Conservation (phyloP, 805 yeast species). For the Blastobotrys mokoenaii region DNA sequence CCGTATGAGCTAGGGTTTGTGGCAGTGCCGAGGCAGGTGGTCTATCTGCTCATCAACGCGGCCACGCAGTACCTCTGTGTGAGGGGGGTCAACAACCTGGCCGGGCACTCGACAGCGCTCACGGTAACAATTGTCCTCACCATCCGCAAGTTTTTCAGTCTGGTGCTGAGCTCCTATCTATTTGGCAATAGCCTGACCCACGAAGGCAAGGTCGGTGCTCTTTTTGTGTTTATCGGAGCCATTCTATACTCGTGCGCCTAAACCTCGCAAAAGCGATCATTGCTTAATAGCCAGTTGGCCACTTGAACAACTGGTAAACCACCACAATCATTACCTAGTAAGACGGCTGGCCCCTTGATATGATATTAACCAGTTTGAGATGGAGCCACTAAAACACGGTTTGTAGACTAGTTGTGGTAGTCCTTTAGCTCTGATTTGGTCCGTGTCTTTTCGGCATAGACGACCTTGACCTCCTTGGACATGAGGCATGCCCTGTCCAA, state of each 20-base stretch:
- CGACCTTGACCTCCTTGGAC: too few species aligned
- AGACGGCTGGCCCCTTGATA: too few species aligned
- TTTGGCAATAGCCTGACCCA: slow-evolving; percentile 40
- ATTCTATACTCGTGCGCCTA: slow-evolving; percentile 31
- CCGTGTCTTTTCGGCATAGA: too few species aligned
- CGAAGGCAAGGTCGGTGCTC: slow-evolving; percentile 40
- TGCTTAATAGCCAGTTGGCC: too few species aligned
- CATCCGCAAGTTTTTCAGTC: slow-evolving; percentile 52
- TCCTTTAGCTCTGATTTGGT: too few species aligned
- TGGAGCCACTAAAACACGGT: too few species aligned
- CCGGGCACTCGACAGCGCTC: slow-evolving; percentile 50
- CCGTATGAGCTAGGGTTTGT: slow-evolving; percentile 10
- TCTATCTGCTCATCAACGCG: slow-evolving; percentile 36
- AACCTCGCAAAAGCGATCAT: too few species aligned
- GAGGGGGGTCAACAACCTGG: slow-evolving; percentile 56
- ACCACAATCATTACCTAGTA: too few species aligned
- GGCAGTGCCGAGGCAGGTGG: slow-evolving; percentile 21
- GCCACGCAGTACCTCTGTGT: slow-evolving; percentile 55
- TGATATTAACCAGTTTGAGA: too few species aligned
- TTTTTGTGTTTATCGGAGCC: slow-evolving; percentile 49
- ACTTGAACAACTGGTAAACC: too few species aligned
- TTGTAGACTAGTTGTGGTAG: too few species aligned
- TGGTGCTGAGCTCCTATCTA: slow-evolving; percentile 45
- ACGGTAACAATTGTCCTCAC: slow-evolving; percentile 54
- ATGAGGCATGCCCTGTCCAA: too few species aligned